A percentile compares a stretch with the other conserved stretches of the same genome.
Conservation (phyloP, 1,284 basidiomycete species). For the Trichosporon coremiiforme region DNA sequence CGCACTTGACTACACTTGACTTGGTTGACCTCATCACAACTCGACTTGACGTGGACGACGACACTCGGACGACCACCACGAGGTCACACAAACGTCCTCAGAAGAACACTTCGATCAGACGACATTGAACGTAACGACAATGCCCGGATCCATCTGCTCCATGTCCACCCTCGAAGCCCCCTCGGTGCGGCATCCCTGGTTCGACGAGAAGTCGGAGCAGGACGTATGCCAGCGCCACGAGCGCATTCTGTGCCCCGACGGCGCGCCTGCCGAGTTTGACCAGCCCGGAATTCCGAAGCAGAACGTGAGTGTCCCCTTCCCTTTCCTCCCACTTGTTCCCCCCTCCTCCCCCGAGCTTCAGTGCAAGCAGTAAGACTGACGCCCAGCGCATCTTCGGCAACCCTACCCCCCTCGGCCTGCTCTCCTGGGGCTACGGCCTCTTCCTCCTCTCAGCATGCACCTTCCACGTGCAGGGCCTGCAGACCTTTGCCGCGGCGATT, state of each 20-base stretch:
- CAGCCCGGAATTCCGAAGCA: constrained; percentile 18
- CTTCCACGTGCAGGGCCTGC: constrained; percentile 3
- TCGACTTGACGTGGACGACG: neutral
- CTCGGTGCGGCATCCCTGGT: constrained; percentile 7
- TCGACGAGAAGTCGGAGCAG: constrained; percentile 6
- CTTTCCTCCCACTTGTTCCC: neutral
- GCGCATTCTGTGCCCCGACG: constrained; percentile 19
- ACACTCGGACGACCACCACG: neutral
- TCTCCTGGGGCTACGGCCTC: constrained; percentile 14
- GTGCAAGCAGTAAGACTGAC: neutral
- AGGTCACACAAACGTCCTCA: neutral
- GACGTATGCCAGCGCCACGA: constrained; percentile 12
- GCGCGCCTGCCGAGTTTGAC: constrained; percentile 19
- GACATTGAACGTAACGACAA: neutral
- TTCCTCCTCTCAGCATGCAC: constrained; percentile 5
- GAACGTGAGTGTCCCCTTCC: neutral
- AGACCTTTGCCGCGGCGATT: neutral
- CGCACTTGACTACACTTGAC: neutral
- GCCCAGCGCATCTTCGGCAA: constrained; percentile 18
- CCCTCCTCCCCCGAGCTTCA: too few species aligned
- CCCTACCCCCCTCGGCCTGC: constrained; percentile 15
- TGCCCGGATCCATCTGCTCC: constrained; percentile 9
- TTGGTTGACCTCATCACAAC: neutral
- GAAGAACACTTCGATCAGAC: neutral
- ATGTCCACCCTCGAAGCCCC: constrained; percentile 2